These are phyloP conservation scores for Miscanthus lutarioriparius DNA, from an alignment of 176 grass and related monocot species.

Conservation along the genomic window DNA sequence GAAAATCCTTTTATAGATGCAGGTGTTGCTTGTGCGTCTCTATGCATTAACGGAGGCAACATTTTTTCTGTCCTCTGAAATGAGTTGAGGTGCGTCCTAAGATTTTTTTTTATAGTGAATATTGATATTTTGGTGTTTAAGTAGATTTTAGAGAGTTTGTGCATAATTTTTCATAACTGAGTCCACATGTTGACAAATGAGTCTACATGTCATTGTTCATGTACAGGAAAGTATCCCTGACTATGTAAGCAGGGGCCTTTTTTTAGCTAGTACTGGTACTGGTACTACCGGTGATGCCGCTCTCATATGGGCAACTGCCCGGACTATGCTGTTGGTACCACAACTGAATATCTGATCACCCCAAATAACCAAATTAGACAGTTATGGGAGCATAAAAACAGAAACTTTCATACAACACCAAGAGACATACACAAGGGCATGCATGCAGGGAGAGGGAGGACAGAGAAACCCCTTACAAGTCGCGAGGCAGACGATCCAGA, in stretches of 20 bases:
- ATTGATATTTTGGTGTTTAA: too few relatives aligned
- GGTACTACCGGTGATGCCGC: neutral
- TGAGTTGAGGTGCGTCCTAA: too few relatives aligned
- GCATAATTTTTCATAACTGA: too few relatives aligned
- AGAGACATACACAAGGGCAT: neutral
- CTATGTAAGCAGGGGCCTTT: neutral
- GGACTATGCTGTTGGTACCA: neutral
- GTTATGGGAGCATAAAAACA: neutral
- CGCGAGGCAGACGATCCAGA: slow-evolving; percentile 40
- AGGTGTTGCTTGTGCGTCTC: too few relatives aligned
- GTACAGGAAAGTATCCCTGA: too few relatives aligned
- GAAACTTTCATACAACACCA: neutral
- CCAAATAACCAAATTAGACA: neutral
- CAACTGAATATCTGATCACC: neutral
- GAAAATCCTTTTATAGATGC: too few relatives aligned
- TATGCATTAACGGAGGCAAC: too few relatives aligned
- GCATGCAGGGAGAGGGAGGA: neutral
- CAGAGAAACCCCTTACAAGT: neutral
- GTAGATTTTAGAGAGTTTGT: too few relatives aligned
- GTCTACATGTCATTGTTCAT: too few relatives aligned
- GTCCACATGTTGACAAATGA: too few relatives aligned
- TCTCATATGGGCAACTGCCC: neutral
- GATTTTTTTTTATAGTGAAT: too few relatives aligned
- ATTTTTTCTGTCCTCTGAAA: too few relatives aligned
- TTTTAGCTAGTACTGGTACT: neutral